Evolutionary conservation across 805 yeast genomes (phyloP), one percentile per base, ranked within the genome.

Genomic region (Vanderwaltozyma polyspora): DNA sequence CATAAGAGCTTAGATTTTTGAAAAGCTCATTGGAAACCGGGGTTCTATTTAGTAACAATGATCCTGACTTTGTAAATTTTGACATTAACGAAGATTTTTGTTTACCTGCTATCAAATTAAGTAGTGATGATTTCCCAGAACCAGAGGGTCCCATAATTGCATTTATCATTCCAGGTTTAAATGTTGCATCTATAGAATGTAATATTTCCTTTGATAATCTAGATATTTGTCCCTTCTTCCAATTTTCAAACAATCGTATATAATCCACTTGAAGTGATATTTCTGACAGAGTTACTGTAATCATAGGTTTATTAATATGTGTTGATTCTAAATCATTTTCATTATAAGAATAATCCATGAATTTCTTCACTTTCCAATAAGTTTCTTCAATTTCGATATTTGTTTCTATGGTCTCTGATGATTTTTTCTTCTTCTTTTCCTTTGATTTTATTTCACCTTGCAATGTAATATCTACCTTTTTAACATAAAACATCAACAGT

Each of bases 81-180:
- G 62, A 50, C 35, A 51, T 26, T 44, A 60, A 14, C 23, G 46
- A 39, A 44, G 61, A 39, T 45, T 55, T 56, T 8, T 76, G 51
- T 34, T 91, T 63, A 16, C 76, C 74, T 15, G 91, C 75, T 14
- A 80, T 59, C 25, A 67, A 57, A 48, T 77, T 80, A 42, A 80
- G 56, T 29, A 81, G 51, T 0, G 87, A 73, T 0, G 85, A 75
- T 48, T 80, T 80, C 8, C 89, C 91, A 0, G 81, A 74, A 1
- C 89, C 89, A 1, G 86, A 79, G 0, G 89, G 87, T 0, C 91
- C 91, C 76, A 80, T 71, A 29, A 80, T 78, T 4, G 78, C 83
- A 48, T 78, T 80, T 8, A 81, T 60, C 28, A 70, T 63, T 12
- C 77, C 74, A 2, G 76, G 65, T 19, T 59, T 55, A 46, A 79